Percentiles rank a stretch among this genome's conserved stretches.
Conservation (phyloP, 805 yeast species). For the Starmerella bacillaris region DNA sequence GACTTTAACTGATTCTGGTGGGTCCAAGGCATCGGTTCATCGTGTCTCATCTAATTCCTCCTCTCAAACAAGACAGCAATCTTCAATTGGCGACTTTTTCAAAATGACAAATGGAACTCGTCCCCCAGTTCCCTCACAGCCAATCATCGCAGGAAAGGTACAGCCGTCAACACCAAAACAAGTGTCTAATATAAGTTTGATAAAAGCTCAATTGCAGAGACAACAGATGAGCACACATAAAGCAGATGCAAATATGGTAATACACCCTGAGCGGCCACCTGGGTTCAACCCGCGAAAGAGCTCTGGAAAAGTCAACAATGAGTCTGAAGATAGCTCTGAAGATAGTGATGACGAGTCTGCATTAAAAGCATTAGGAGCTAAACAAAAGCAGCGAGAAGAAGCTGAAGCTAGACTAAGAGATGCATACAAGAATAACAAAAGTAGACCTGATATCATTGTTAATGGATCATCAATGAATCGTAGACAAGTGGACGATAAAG, state of each 20-base stretch:
- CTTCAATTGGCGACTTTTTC: conserved; percentile 9
- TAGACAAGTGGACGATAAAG: conserved; percentile 20
- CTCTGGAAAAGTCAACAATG: conserved; percentile 17
- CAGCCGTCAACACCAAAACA: conserved; percentile 6
- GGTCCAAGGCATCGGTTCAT: background rate
- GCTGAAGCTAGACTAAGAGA: conserved; percentile 6
- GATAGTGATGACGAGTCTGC: conserved; percentile 26
- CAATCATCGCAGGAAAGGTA: conserved; percentile 1
- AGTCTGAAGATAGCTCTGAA: conserved; percentile 26
- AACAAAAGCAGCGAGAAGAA: conserved; percentile 13
- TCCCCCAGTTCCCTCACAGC: background rate
- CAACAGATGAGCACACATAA: background rate
- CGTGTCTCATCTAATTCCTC: background rate
- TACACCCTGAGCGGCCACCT: conserved; percentile 33
- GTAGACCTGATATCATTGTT: conserved; percentile 5
- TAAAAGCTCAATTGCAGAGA: conserved; percentile 3
- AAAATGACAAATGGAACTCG: conserved; percentile 1
- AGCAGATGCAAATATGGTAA: conserved; percentile 10
- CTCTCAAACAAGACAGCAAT: conserved; percentile 2
- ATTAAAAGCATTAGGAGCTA: conserved; percentile 12
- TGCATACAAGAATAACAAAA: conserved; percentile 5
- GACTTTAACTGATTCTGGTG: background rate
- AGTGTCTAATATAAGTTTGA: conserved; percentile 3
- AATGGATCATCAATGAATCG: background rate
- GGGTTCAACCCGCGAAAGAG: conserved; percentile 30